Base-by-base conservation (phyloP, 257 asterid species). In the Gentiana straminea region DNA sequence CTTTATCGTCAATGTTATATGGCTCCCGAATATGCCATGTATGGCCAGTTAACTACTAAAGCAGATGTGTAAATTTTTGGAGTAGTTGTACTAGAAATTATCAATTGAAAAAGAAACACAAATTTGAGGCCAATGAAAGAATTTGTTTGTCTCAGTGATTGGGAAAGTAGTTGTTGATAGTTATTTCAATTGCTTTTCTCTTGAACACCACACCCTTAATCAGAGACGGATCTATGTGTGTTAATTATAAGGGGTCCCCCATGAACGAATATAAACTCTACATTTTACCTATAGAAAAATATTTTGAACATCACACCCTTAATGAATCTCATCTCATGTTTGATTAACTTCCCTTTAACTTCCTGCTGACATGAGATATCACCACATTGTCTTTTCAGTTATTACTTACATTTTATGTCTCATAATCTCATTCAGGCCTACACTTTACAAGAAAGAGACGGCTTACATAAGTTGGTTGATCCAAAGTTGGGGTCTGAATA, bases 1-100 rank as follows among this genome's bases (percentile, higher is more conserved):
- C 24, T 15, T 0, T 15, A 15, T 15, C 24, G 24, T 15, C 24
- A 15, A 63, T 94, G 97, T 53, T 90, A 90, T 53, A 86, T 90
- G 97, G 96, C 97, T 55, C 97, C 97, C 4, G 97, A 89, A 55
- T 89, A 90, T 48, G 97, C 97, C 0, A 77, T 90, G 95, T 81
- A 89, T 0, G 96, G 95, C 35, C 76, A 80, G 64, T 73, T 90
- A 37, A 90, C 98, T 15, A 67, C 62, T 52, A 86, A 84, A 74
- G 98, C 95, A 58, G 98, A 90, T 56, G 94, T 90, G 48, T 90
- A 86, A 77, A 86, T 96, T 72, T 90, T 76, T 59, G 98, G 98
- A 36, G 92, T 90, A 13, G 98, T 90, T 11, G 89, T 94, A 15
- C 64, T 90, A 15, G 95, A 90, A 72, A 78, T 90, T 10, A 78